Evolutionary conservation across 352 stramenopile genomes (phyloP).

Genomic region (Pythium phragmiticola): DNA sequence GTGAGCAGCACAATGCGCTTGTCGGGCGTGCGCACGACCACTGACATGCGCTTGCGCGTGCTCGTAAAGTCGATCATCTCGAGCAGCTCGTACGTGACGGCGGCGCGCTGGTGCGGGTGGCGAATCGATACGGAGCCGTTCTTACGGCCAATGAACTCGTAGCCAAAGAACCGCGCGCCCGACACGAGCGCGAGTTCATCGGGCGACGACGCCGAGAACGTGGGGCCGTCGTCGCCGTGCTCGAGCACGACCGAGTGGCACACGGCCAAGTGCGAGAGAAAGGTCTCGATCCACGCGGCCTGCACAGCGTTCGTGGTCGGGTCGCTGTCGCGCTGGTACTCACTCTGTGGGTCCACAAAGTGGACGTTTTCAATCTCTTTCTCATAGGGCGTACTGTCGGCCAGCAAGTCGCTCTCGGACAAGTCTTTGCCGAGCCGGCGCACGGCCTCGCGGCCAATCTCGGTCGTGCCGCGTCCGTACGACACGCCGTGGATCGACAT

Average conservation of each 20-base stretch:
- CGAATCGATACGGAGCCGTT: slow-evolving; percentile 62
- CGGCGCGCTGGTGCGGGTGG: slow-evolving; percentile 39
- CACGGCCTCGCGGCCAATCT: slow-evolving; percentile 79
- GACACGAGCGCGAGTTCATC: slow-evolving; percentile 86
- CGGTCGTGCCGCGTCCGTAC: slow-evolving; percentile 79
- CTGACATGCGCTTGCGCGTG: slow-evolving; percentile 97
- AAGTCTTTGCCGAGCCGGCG: slow-evolving; percentile 70
- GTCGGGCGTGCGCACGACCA: slow-evolving; percentile 79
- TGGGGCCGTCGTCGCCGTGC: slow-evolving; percentile 47
- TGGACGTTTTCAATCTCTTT: slow-evolving; percentile 72
- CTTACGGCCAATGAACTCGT: slow-evolving; percentile 70
- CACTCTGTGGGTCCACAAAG: slow-evolving; percentile 73
- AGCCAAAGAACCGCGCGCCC: slow-evolving; percentile 65
- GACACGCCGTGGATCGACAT: slow-evolving; percentile 83
- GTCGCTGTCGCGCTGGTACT: slow-evolving; percentile 59
- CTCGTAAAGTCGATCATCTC: slow-evolving; percentile 87
- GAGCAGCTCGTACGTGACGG: slow-evolving; percentile 43
- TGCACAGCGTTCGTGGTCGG: slow-evolving; percentile 43
- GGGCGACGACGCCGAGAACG: slow-evolving; percentile 63
- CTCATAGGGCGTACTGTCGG: slow-evolving; percentile 56
- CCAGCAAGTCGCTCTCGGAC: slow-evolving; percentile 71
- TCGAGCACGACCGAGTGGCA: slow-evolving; percentile 78
- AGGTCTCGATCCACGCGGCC: slow-evolving; percentile 75
- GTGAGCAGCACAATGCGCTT: slow-evolving; percentile 66
- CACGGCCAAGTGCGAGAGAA: slow-evolving; percentile 84